Evolutionary conservation across 441 rosid species (phyloP), one percentile per base, ranked within the genome.

Genomic region (Arabidopsis hybrid): DNA sequence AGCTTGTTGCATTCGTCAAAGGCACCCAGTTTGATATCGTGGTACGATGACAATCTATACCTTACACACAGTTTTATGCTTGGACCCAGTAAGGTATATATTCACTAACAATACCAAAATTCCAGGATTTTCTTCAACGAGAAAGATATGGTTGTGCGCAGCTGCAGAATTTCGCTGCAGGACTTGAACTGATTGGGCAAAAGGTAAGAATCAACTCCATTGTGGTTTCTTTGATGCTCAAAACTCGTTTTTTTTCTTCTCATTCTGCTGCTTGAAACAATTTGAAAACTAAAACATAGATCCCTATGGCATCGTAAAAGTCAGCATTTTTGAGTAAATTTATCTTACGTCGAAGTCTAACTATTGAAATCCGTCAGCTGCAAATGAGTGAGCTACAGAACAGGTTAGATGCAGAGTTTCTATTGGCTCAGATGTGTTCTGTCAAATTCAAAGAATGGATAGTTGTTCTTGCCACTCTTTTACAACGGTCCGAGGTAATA

Each of bases 361-460:
- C 56, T 49, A 52, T 60, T 56, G 43, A 62, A 62, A 21, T 42
- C 34, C 21, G 53, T 67, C 94, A 93, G 99, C 95, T 96, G 80
- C 94, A 90, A 88, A 96, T 96, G 99, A 89, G 83, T 79, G 88
- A 84, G 31, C 80, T 96, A 79, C 99, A 96, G 79, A 89, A 97
- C 83, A 83, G 95, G 78, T 69, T 96, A 77, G 99, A 90, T 78
- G 99, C 99, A 17, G 97, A 96, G 81, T 96, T 93, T 79, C 92
- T 96, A 51, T 78, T 96, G 86, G 97, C 97, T 79, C 97, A 96
- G 79, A 91, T 96, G 99, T 96, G 99, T 79, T 96, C 98, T 4
- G 97, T 93, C 57, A 96, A 96, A 84, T 96, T 93, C 82, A 96
- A 91, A 82, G 98, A 96, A 76, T 96, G 99, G 99, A 93, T 96